Percentiles rank a stretch among this genome's conserved stretches.
These are phyloP conservation scores for Camillea tinctor DNA, from an alignment of 2,329 filamentous ascomycete genomes.

Conservation along the genomic window DNA sequence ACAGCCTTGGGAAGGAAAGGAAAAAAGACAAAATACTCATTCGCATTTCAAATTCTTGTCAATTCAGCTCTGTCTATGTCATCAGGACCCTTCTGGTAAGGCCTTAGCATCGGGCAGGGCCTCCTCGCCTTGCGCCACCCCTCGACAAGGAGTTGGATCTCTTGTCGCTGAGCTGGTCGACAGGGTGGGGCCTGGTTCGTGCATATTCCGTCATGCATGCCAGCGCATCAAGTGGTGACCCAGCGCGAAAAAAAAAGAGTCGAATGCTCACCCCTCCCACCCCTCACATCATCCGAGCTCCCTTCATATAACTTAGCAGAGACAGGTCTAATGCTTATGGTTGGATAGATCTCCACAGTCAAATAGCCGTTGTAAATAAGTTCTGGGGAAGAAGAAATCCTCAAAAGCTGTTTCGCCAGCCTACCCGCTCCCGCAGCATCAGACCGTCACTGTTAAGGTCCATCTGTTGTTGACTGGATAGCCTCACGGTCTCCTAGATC, in stretches of 20 bases:
- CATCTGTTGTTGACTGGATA: slow-evolving; percentile 21
- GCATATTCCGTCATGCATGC: slow-evolving; percentile 62
- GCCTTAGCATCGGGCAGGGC: slow-evolving; percentile 27
- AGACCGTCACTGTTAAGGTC: slow-evolving; percentile 24
- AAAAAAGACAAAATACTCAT: slow-evolving; percentile 11
- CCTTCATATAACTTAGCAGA: slow-evolving; percentile 39
- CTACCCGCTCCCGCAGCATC: slow-evolving; percentile 30
- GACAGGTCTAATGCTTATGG: slow-evolving; percentile 40
- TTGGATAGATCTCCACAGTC: slow-evolving; percentile 42
- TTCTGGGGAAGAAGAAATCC: slow-evolving; percentile 31
- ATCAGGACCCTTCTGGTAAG: slow-evolving; percentile 19
- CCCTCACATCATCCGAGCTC: slow-evolving; percentile 37
- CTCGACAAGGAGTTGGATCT: slow-evolving; percentile 31
- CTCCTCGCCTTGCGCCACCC: slow-evolving; percentile 33
- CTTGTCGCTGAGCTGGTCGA: slow-evolving; percentile 42
- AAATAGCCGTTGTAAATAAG: slow-evolving; percentile 31
- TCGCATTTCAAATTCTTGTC: slow-evolving; percentile 22
- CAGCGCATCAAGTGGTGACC: slow-evolving; percentile 50
- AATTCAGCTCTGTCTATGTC: slow-evolving; percentile 24
- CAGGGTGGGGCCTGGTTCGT: slow-evolving; percentile 46
- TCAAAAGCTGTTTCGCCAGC: slow-evolving; percentile 35
- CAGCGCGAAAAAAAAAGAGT: slow-evolving; percentile 37
- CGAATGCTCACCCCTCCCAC: slow-evolving; percentile 32
- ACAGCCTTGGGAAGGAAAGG: slow-evolving; percentile 23
- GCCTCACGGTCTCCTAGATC: slow-evolving; percentile 27